Evolutionary conservation across 2,329 filamentous ascomycete genomes (phyloP).

Genomic region (Camptophora hylomeconis): DNA sequence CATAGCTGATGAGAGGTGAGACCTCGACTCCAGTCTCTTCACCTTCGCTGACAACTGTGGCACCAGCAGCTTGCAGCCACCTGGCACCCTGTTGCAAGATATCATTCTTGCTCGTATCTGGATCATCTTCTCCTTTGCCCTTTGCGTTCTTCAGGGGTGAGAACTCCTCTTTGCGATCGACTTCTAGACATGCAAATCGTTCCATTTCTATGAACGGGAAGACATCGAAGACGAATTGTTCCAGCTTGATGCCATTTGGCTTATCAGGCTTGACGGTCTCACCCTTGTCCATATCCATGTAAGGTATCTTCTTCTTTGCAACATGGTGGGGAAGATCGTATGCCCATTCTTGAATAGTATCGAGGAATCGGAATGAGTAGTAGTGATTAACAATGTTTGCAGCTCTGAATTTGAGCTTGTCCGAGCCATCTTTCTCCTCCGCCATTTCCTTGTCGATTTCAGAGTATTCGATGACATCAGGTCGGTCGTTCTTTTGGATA

Average conservation of each 20-base stretch:
- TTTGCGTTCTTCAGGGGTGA: conserved; percentile 86
- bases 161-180: conserved; percentile 94
- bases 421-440: conserved; percentile 72
- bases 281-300: conserved; percentile 61
- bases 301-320: conserved; percentile 95
- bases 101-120: conserved; percentile 80
- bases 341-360: conserved; percentile 76
- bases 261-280: conserved; percentile 79
- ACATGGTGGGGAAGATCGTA: conserved; percentile 87
- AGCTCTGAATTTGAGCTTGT: conserved; percentile 84
- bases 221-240: conserved; percentile 98
- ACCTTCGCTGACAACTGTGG: conserved; percentile 53
- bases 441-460: conserved; percentile 87
- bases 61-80: conserved; percentile 73
- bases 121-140: conserved; percentile 82
- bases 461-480: conserved; percentile 96
- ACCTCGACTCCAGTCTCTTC: conserved; percentile 66
- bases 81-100: conserved; percentile 81
- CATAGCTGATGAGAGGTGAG: conserved; percentile 87
- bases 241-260: conserved; percentile 96
- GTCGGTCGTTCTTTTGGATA: conserved; percentile 85
- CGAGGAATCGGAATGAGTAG: conserved; percentile 88
- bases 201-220: conserved; percentile 77
- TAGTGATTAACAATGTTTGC: conserved; percentile 99
- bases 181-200: conserved; percentile 92